Conservation (phyloP, 176 grass and related monocot genomes). For the Triticum urartu region DNA sequence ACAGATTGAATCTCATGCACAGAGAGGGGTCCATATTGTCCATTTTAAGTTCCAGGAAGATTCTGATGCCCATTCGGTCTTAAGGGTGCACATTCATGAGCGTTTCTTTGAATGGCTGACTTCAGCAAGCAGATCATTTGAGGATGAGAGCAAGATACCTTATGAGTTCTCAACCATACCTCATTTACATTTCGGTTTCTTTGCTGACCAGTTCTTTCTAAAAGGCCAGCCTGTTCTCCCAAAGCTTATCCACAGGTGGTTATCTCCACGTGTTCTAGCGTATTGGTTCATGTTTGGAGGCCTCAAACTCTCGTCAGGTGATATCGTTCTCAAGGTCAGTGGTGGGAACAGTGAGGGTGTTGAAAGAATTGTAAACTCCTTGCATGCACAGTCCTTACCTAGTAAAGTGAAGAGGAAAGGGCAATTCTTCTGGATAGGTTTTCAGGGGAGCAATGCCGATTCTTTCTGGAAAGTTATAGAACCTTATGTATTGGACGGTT, state of each 20-base stretch:
- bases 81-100: conserved; percentile 82
- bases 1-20: conserved; percentile 60
- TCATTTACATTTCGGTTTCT: conserved; percentile 82
- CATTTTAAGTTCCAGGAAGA: conserved; percentile 70
- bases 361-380: conserved; percentile 66
- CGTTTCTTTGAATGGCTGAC: conserved; percentile 85
- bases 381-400: conserved; percentile 51
- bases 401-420: conserved; percentile 92
- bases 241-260: conserved; percentile 88
- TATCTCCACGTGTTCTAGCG: conserved; percentile 79
- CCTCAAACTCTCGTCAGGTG: conserved; percentile 68
- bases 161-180: conserved; percentile 69
- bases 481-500: conserved; percentile 63
- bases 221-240: conserved; percentile 62
- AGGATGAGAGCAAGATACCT: conserved; percentile 59
- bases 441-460: conserved; percentile 71
- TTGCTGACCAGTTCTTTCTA: conserved; percentile 75
- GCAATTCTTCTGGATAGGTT: conserved; percentile 78
- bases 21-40: conserved; percentile 54
- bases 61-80: conserved; percentile 61
- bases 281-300: conserved; percentile 99
- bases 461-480: conserved; percentile 67
- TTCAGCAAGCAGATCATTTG: conserved; percentile 54
- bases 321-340: conserved; percentile 78
- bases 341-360: conserved; percentile 57